A percentile compares a stretch with the other conserved stretches of the same genome.
Conservation (phyloP, 2,329 filamentous ascomycete species). For the Sodiomyces alkalinus region DNA sequence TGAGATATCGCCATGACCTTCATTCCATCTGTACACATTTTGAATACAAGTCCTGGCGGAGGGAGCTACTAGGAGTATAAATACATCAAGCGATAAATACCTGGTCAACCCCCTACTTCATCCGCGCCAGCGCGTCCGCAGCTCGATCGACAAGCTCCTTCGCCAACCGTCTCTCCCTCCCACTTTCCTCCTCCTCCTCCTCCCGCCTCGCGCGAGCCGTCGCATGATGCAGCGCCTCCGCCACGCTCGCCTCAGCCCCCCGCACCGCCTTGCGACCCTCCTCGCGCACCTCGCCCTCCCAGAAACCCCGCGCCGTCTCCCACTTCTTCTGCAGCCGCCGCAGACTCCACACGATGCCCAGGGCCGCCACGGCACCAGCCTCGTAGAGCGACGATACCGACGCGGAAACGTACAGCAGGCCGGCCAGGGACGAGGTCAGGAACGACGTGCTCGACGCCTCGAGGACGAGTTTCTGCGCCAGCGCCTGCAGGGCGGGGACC, state of each 20-base stretch:
- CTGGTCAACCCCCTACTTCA: conserved; percentile 31
- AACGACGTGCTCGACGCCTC: conserved; percentile 61
- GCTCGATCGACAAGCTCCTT: conserved; percentile 32
- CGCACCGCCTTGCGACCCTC: conserved; percentile 49
- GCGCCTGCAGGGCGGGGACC: conserved; percentile 53
- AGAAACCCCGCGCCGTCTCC: conserved; percentile 43
- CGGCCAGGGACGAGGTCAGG: conserved; percentile 38
- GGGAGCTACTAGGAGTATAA: neutral
- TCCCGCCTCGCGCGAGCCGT: conserved; percentile 10
- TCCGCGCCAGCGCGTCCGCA: conserved; percentile 27
- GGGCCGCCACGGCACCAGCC: conserved; percentile 43
- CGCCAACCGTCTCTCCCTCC: conserved; percentile 23
- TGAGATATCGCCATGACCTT: too few species aligned
- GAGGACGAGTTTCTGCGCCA: conserved; percentile 60
- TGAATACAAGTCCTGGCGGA: neutral
- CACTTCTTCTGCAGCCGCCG: conserved; percentile 45
- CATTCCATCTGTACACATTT: conserved; percentile 1
- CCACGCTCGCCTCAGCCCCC: conserved; percentile 37
- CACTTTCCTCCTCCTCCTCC: conserved; percentile 13
- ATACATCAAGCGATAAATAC: neutral
- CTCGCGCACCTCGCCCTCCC: conserved; percentile 52
- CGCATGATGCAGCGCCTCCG: conserved; percentile 24
- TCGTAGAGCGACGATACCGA: conserved; percentile 41
- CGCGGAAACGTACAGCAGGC: conserved; percentile 40
- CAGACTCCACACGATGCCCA: conserved; percentile 45